Evolutionary conservation across 352 stramenopile species (phyloP).

Genomic region (Phytophthora citrophthora): DNA sequence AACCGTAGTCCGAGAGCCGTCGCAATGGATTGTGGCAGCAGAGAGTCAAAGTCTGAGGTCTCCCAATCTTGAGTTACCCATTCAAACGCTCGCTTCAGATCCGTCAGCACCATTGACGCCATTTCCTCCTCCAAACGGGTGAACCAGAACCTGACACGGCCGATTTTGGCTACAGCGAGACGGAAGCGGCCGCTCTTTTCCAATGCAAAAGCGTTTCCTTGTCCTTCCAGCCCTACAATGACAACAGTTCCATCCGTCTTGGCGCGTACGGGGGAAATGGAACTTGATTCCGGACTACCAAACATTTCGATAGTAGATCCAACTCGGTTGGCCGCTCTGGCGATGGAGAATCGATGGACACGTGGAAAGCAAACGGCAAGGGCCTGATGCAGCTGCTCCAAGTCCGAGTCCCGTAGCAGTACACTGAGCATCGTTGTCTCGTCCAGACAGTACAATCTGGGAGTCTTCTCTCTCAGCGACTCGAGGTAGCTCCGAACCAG

Average conservation of each 20-base stretch:
- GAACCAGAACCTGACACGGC: conserved; percentile 72
- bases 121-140: conserved; percentile 69
- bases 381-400: conserved; percentile 28
- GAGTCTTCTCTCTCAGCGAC: conserved; percentile 42
- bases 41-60: background rate
- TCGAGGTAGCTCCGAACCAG: conserved; percentile 51
- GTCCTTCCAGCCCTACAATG: conserved; percentile 29
- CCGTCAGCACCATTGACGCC: conserved; percentile 41
- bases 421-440: conserved; percentile 50
- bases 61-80: conserved; percentile 15
- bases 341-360: conserved; percentile 41
- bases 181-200: conserved; percentile 22
- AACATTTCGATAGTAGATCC: conserved; percentile 27
- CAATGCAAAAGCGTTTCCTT: background rate
- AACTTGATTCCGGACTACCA: conserved; percentile 13
- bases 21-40: conserved; percentile 44
- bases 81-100: conserved; percentile 41
- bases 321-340: conserved; percentile 18
- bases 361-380: conserved; percentile 50
- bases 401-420: conserved; percentile 47
- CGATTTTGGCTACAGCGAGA: conserved; percentile 69
- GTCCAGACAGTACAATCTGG: conserved; percentile 48
- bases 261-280: background rate
- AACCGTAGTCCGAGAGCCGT: conserved; percentile 33
- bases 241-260: conserved; percentile 28